These are phyloP conservation scores for Gossypium thurberi DNA, from an alignment of 345 rosid genomes.

Conservation along the genomic window DNA sequence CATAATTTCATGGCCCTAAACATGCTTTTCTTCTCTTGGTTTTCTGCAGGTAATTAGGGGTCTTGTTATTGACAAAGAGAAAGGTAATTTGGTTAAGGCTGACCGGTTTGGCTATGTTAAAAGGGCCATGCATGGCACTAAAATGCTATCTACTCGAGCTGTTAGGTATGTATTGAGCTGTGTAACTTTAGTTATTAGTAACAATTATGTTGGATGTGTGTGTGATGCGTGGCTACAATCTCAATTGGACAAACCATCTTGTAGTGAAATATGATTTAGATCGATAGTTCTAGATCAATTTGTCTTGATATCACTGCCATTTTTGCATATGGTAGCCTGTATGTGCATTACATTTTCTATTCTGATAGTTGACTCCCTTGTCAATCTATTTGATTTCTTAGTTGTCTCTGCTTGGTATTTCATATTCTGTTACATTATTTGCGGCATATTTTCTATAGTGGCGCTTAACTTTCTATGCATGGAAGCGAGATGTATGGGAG, in stretches of 20 bases:
- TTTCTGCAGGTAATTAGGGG: constrained; percentile 73
- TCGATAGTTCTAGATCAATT: background rate
- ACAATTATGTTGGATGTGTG: background rate
- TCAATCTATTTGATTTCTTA: constrained; percentile 3
- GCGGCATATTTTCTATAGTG: constrained; percentile 30
- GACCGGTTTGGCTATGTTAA: constrained; percentile 93
- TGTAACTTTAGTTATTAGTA: constrained; percentile 6
- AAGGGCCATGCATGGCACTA: constrained; percentile 94
- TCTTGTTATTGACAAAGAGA: constrained; percentile 94
- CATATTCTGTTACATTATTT: constrained; percentile 16
- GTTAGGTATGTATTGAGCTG: constrained; percentile 48
- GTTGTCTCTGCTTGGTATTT: background rate
- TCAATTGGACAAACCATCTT: background rate
- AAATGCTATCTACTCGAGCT: constrained; percentile 79
- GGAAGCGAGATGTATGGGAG: constrained; percentile 91
- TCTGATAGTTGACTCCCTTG: background rate
- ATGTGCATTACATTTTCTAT: background rate
- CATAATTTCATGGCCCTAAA: background rate
- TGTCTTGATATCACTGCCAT: background rate
- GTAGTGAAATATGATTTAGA: background rate
- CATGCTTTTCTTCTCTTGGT: constrained; percentile 5
- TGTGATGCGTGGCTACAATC: background rate
- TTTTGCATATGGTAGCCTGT: background rate
- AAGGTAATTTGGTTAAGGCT: constrained; percentile 91
- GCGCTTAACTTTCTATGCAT: constrained; percentile 36